phyloP scores from a whole-genome alignment of 331 rosid genomes.

The Acacia pycnantha region DNA sequence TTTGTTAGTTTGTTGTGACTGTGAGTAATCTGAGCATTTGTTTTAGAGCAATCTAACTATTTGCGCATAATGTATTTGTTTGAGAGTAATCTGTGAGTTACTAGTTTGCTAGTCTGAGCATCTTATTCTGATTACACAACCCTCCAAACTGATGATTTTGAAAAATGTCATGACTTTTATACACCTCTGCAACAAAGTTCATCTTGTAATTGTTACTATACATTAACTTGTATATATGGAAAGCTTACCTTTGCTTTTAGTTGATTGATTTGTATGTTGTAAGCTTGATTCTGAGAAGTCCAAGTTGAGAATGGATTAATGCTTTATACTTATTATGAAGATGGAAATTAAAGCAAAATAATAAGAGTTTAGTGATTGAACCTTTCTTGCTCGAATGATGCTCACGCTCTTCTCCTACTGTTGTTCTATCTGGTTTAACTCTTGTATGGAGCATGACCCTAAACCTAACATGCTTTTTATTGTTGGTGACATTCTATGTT shows the following conservation, averaged over 20 bases:
- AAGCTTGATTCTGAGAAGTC: slow-evolving; percentile 57
- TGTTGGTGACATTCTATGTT: not conserved
- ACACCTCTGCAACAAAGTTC: too few species aligned
- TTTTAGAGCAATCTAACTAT: too few species aligned
- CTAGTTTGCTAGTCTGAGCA: too few species aligned
- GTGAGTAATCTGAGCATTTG: too few species aligned
- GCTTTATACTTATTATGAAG: not conserved
- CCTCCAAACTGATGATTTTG: too few species aligned
- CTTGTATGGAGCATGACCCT: slow-evolving; percentile 64
- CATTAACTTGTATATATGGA: not conserved
- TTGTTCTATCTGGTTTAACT: slow-evolving; percentile 62
- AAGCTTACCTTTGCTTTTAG: slow-evolving; percentile 66
- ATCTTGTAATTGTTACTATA: too few species aligned
- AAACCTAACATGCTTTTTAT: slow-evolving; percentile 24
- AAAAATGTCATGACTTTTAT: too few species aligned
- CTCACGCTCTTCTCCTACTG: slow-evolving; percentile 69
- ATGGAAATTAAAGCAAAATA: not conserved
- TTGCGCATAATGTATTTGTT: too few species aligned
- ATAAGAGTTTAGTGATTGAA: slow-evolving; percentile 6
- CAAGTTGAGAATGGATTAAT: slow-evolving; percentile 11
- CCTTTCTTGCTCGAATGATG: slow-evolving; percentile 79
- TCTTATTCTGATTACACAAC: too few species aligned
- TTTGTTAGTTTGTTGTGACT: too few species aligned
- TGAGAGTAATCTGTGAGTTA: too few species aligned
- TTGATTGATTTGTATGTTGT: slow-evolving; percentile 58